Conservation (phyloP, 2,329 filamentous ascomycete species). For the Beauveria caledonica region DNA sequence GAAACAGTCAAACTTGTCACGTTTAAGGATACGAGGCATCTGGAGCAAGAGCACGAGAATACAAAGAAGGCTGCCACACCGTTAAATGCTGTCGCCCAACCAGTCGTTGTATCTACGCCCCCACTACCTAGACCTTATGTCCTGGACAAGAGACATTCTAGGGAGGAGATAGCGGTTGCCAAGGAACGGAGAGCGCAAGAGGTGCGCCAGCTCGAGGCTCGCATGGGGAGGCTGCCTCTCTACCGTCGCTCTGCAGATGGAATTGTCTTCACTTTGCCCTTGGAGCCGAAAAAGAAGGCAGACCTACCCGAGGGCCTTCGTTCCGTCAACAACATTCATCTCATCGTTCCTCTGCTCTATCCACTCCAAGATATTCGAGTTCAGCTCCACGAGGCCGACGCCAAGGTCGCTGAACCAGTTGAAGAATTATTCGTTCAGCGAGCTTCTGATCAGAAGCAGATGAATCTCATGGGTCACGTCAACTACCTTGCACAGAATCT, state of each 20-base stretch:
- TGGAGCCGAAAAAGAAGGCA: conserved; percentile 54
- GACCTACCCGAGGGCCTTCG: conserved; percentile 55
- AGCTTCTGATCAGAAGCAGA: conserved; percentile 45
- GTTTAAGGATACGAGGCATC: conserved; percentile 47
- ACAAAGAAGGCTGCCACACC: conserved; percentile 8
- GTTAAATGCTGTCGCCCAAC: conserved; percentile 4
- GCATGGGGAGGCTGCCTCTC: conserved; percentile 58
- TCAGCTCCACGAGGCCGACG: conserved; percentile 55
- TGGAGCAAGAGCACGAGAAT: conserved; percentile 21
- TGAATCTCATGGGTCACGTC: conserved; percentile 63
- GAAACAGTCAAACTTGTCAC: conserved; percentile 64
- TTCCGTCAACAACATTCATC: conserved; percentile 52
- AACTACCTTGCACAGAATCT: conserved; percentile 69
- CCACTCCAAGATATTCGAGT: conserved; percentile 61
- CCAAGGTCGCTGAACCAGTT: conserved; percentile 51
- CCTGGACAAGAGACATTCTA: conserved; percentile 43
- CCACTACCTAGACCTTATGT: conserved; percentile 25
- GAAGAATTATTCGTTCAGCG: conserved; percentile 58
- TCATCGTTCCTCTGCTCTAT: conserved; percentile 65
- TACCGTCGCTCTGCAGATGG: conserved; percentile 65
- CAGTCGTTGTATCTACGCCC: conserved; percentile 6
- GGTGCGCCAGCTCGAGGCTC: conserved; percentile 64
- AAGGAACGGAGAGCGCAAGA: conserved; percentile 56
- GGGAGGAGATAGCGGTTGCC: conserved; percentile 53
- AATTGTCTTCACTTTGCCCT: conserved; percentile 59